Percentiles rank a stretch among this genome's conserved stretches.
phyloP scores from a whole-genome alignment of 108 stramenopile genomes.

The Nitzschia putrida region DNA sequence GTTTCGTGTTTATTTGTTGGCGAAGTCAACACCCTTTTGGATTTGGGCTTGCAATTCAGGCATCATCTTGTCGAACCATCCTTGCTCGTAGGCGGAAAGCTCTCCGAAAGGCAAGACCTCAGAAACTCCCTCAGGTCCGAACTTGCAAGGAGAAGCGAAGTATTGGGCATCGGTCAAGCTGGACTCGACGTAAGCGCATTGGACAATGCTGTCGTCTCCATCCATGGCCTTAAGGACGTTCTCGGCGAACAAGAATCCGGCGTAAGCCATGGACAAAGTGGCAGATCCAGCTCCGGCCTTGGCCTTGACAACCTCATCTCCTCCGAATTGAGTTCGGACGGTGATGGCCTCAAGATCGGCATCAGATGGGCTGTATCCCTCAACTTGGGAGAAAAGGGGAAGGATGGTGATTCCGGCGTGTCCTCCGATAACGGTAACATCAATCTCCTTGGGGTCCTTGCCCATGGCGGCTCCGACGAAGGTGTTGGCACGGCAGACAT shows the following conservation, averaged over 20 bases:
- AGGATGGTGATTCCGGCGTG: conserved; percentile 99
- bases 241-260: conserved; percentile 92
- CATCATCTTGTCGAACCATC: conserved; percentile 94
- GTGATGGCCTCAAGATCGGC: conserved; percentile 91
- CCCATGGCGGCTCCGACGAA: conserved; percentile 94
- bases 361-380: conserved; percentile 84
- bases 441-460: conserved; percentile 74
- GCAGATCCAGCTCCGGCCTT: conserved; percentile 99
- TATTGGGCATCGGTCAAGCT: conserved; percentile 89
- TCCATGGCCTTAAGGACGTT: conserved; percentile 90
- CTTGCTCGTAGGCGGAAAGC: conserved; percentile 91
- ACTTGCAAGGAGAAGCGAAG: conserved; percentile 95
- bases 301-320: conserved; percentile 99
- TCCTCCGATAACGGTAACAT: conserved; percentile 98
- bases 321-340: conserved; percentile 97
- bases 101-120: conserved; percentile 86
- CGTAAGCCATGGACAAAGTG: conserved; percentile 98
- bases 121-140: conserved; percentile 94
- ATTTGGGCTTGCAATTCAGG: conserved; percentile 95
- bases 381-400: conserved; percentile 93
- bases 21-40: conserved; percentile 96
- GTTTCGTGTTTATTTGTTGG: conserved; percentile 55
- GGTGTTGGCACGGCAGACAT: conserved; percentile 98
- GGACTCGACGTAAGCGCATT: conserved; percentile 96
- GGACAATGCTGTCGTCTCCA: conserved; percentile 85